Base-by-base conservation (phyloP, 176 grass and related monocot species). In the Tuctoria greenei region DNA sequence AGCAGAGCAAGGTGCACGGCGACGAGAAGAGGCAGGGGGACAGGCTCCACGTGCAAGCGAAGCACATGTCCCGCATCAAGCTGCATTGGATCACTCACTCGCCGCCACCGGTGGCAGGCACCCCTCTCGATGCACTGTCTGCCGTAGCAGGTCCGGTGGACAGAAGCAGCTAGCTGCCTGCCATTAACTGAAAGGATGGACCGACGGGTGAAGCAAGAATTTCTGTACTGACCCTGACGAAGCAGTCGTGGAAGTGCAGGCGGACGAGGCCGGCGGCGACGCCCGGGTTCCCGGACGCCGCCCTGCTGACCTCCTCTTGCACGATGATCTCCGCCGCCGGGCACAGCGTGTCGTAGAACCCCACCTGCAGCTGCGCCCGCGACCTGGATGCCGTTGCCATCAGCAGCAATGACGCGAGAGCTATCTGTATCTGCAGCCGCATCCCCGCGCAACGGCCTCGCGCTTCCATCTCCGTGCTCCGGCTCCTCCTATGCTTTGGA, bases 231-330 rank as follows among this genome's bases (percentile, higher is more conserved):
- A 94, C 92, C 74, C 89, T 68, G 73, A 96, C 93, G 81, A 96
- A 96, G 76, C 93, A 96, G 61, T 96, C 93, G 73, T 96, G 93
- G 82, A 96, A 96, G 73, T 92, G 89, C 12, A 96, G 87, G 17
- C 93, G 83, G 64, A 93, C 37, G 49, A 97, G 83, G 6, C 83
- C 57, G 40, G 90, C 90, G 17, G 76, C 91, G 5, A 84, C 8
- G 45, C 74, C 82, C 10, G 86, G 71, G 69, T 61, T 74, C 4
- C 34, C 35, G 10, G 72, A 83, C 31, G 73, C 75, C 0, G 65
- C 86, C 72, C 83, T 79, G 70, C 52, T 87, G 0, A 91, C 88
- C 81, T 86, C 84, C 44, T 84, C 76, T 37, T 84, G 82, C 36
- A 91, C 66, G 78, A 91, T 84, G 80, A 76, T 77, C 77, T 91